Evolutionary conservation across 768 basidiomycete species (phyloP), one percentile per base, ranked within the genome.

Genomic region (Boletus vinaceobasis): DNA sequence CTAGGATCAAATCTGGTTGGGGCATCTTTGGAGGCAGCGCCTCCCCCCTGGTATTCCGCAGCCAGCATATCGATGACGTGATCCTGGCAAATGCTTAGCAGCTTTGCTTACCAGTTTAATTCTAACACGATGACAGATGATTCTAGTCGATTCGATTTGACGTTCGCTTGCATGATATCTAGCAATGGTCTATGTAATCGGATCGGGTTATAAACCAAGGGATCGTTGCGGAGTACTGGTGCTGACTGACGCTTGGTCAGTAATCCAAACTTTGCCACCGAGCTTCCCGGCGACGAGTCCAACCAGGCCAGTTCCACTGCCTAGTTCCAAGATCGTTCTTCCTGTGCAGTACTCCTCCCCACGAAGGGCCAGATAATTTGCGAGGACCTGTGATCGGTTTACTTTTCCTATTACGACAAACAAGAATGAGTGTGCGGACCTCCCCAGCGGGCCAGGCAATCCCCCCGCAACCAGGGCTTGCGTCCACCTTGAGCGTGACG

Each of bases 361-460:
- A 43, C 80, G 77, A 43, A 81, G 77, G 17, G 83, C 75, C 33
- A 97, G 75, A 69, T 95, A 94, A 42, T 75, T 79, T 10, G 90
- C 82, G 7, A 97, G 77, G 31, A 94, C 85, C 93, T 96, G 61
- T 11, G 32, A 51, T 49, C 15, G 46, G 39, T 21, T 32, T 13
- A 31, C 27, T 13, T 10, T 47, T 36, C 31, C 23, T 23, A 26
- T 51, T 35, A 63, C 43, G 39, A 17, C 43, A 19, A 36, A 37
- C 27, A 17, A 21, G 19, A 42, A 46, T 37, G 32, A 38, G n/a
- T 39, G 38, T 36, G 68, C 74, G 61, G 61, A 93, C 93, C 81
- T 92, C 84, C 60, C 93, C 94, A 8, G 93, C 90, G 5, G 91
- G 91, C 94, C 94, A 96, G 3, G 90, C 85, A 37, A 94, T 81